A percentile compares a stretch with the other conserved stretches of the same genome.
These are phyloP conservation scores for Trichoderma harzianum DNA, from an alignment of 2,329 filamentous ascomycete species.

Conservation along the genomic window DNA sequence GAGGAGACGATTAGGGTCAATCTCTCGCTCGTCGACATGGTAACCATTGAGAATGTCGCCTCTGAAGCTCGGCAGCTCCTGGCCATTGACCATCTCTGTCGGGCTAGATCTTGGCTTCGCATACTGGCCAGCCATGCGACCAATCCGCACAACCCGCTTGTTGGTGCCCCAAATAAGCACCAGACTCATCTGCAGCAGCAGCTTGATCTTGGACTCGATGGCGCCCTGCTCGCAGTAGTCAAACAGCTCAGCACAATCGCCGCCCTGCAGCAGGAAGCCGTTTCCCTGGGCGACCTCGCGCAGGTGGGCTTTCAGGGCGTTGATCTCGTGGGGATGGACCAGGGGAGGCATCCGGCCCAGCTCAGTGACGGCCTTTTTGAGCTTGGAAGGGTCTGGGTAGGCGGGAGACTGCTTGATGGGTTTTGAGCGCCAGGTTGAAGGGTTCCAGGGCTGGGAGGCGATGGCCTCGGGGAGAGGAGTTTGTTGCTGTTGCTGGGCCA, in stretches of 20 bases:
- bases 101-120: slow-evolving; percentile 92
- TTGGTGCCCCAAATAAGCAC: slow-evolving; percentile 85
- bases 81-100: slow-evolving; percentile 75
- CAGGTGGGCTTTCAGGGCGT: slow-evolving; percentile 71
- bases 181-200: slow-evolving; percentile 94
- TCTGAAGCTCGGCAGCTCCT: slow-evolving; percentile 82
- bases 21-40: slow-evolving; percentile 66
- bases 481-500: slow-evolving; percentile 4
- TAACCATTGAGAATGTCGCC: slow-evolving; percentile 96
- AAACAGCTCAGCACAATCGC: slow-evolving; percentile 95
- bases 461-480: neutral
- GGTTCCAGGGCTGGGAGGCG: slow-evolving; percentile 46
- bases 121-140: slow-evolving; percentile 95
- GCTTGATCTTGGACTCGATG: slow-evolving; percentile 95
- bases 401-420: slow-evolving; percentile 74
- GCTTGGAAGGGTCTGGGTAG: slow-evolving; percentile 61
- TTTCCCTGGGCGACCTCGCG: slow-evolving; percentile 85
- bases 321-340: slow-evolving; percentile 77
- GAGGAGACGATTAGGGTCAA: slow-evolving; percentile 81
- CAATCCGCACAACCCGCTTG: slow-evolving; percentile 86
- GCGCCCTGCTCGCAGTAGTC: slow-evolving; percentile 88
- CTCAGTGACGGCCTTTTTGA: slow-evolving; percentile 60
- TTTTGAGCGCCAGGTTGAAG: slow-evolving; percentile 70
- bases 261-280: slow-evolving; percentile 91
- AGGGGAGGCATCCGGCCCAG: slow-evolving; percentile 70